Percentiles rank a stretch among this genome's conserved stretches.
Conservation (phyloP, 2,329 filamentous ascomycete species). For the Colletotrichum lindemuthianum region DNA sequence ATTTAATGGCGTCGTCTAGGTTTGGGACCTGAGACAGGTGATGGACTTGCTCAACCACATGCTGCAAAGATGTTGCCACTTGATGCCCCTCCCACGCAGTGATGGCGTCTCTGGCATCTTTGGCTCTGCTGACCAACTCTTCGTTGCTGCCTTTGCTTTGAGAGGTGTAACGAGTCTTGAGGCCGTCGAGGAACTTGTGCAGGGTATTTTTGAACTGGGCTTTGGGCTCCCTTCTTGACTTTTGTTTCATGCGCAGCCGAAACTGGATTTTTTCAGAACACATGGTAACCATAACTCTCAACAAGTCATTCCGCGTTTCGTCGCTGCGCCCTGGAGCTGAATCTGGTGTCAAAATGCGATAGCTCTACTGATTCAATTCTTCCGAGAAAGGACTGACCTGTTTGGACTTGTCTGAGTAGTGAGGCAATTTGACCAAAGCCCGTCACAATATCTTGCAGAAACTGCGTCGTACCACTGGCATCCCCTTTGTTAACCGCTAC, state of each 20-base stretch:
- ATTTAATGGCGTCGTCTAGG: not conserved
- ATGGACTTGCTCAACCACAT: not conserved
- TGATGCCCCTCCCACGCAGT: not conserved
- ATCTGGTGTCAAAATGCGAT: not conserved
- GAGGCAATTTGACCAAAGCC: not conserved
- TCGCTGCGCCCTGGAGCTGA: not conserved
- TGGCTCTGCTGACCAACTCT: not conserved
- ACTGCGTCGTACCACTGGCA: not conserved
- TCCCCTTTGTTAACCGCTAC: not conserved
- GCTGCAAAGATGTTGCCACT: not conserved
- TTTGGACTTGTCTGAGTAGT: not conserved
- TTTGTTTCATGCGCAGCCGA: not conserved
- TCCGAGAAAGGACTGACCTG: not conserved
- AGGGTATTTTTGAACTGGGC: not conserved
- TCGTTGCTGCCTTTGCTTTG: not conserved
- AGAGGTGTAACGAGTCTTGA: not conserved
- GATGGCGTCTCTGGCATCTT: not conserved
- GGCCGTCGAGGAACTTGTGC: not conserved
- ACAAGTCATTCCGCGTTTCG: not conserved
- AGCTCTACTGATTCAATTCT: not conserved
- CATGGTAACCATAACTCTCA: not conserved
- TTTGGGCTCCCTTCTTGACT: not conserved
- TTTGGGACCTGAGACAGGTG: not conserved
- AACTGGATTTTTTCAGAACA: not conserved
- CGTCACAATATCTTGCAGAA: not conserved